A percentile compares a stretch with the other conserved stretches of the same genome.
Conservation (phyloP, 148 eudicot genomes). For the Vaccinium macrocarpon region DNA sequence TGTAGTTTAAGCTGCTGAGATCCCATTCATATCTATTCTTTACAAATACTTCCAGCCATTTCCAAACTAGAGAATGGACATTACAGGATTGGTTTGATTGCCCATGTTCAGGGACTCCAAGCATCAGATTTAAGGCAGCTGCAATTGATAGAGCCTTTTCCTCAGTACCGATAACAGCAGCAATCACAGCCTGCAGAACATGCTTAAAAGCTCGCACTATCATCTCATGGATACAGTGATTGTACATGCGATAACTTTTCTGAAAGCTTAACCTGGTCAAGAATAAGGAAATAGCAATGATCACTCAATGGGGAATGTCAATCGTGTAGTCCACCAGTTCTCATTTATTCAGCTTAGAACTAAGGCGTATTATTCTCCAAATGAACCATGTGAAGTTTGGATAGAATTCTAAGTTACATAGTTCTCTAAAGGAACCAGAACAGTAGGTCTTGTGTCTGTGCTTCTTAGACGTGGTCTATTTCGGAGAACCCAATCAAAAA, state of each 20-base stretch:
- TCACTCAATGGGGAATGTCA: slow-evolving; percentile 10
- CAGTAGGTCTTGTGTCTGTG: neutral
- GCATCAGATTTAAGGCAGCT: slow-evolving; percentile 81
- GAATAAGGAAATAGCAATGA: slow-evolving; percentile 14
- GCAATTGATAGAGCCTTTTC: slow-evolving; percentile 76
- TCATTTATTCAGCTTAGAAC: neutral
- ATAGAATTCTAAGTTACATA: neutral
- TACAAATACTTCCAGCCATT: slow-evolving; percentile 82
- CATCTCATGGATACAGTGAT: slow-evolving; percentile 99
- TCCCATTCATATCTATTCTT: slow-evolving; percentile 91
- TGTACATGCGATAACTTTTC: slow-evolving; percentile 97
- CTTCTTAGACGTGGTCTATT: neutral
- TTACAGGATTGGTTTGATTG: slow-evolving; percentile 36
- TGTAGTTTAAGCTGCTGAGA: slow-evolving; percentile 63
- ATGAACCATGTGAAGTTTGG: neutral
- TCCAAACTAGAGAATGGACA: slow-evolving; percentile 63
- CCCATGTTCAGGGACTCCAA: slow-evolving; percentile 59
- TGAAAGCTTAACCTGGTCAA: slow-evolving; percentile 85
- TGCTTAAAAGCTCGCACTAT: slow-evolving; percentile 98
- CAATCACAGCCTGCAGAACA: slow-evolving; percentile 90
- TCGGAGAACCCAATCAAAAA: neutral
- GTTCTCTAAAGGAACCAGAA: neutral
- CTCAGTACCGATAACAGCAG: slow-evolving; percentile 53
- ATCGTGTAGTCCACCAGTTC: neutral
- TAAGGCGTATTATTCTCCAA: neutral